Evolutionary conservation across 176 grass and related monocot species (phyloP).

Genomic region (Oryza longistaminata): DNA sequence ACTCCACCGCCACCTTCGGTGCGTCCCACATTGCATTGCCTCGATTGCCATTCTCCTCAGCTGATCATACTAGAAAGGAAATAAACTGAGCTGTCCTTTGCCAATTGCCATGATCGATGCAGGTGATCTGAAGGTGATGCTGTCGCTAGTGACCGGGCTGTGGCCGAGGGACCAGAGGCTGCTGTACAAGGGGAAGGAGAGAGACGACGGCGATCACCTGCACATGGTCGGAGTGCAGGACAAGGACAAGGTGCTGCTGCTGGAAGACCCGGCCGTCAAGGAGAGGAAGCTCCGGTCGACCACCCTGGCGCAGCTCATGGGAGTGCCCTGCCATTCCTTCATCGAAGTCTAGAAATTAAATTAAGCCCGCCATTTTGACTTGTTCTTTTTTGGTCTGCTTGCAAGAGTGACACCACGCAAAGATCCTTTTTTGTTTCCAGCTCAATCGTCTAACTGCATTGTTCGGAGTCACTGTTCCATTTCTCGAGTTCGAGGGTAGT

Average conservation of each 20-base stretch:
- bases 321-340: slow-evolving; percentile 64
- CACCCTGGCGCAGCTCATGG: slow-evolving; percentile 73
- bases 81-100: not conserved
- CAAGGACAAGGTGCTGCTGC: slow-evolving; percentile 83
- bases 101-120: not conserved
- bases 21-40: not conserved
- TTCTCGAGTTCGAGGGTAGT: slow-evolving; percentile 8
- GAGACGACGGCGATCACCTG: slow-evolving; percentile 75
- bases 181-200: slow-evolving; percentile 82
- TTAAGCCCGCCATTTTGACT: not conserved
- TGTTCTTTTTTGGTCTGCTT: slow-evolving; percentile 1
- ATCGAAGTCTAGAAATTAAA: slow-evolving; percentile 45
- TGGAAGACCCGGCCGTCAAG: slow-evolving; percentile 88
- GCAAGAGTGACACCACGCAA: not conserved
- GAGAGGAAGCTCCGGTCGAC: slow-evolving; percentile 81
- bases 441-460: slow-evolving; percentile 27
- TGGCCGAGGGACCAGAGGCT: slow-evolving; percentile 86
- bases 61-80: not conserved
- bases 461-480: slow-evolving; percentile 18
- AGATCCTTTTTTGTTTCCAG: not conserved
- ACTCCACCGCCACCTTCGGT: slow-evolving; percentile 76
- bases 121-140: slow-evolving; percentile 79
- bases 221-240: slow-evolving; percentile 89
- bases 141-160: slow-evolving; percentile 66
- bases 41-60: not conserved